phyloP scores from a whole-genome alignment of 75 land plant genomes.

The Adiantum capillusveneris region DNA sequence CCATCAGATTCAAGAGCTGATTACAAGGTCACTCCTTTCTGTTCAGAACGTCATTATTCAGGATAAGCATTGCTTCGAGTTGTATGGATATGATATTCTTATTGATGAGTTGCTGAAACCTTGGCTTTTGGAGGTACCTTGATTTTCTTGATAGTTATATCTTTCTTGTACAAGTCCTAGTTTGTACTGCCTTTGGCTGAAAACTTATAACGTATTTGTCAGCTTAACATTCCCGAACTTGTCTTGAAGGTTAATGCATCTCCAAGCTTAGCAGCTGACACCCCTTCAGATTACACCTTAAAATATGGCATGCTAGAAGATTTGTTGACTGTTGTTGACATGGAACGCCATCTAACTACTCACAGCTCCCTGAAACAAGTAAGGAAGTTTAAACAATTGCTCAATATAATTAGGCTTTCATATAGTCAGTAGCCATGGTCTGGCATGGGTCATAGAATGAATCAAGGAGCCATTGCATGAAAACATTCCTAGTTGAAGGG shows the following conservation, averaged over 20 bases:
- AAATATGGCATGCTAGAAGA: constrained; percentile 38
- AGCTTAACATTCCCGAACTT: too few species aligned
- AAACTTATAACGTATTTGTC: too few species aligned
- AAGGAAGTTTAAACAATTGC: too few species aligned
- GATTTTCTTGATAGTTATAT: too few species aligned
- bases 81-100: constrained; percentile 39
- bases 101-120: constrained; percentile 30
- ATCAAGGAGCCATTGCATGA: too few species aligned
- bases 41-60: constrained; percentile 38
- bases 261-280: constrained; percentile 35
- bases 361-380: constrained; percentile 1
- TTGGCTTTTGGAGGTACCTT: constrained; percentile 33
- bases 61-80: constrained; percentile 41
- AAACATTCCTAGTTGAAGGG: too few species aligned
- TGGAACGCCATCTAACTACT: constrained; percentile 25
- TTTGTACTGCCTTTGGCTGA: too few species aligned
- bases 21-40: constrained; percentile 25
- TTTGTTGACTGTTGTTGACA: constrained; percentile 28
- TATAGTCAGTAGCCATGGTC: too few species aligned
- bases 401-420: too few species aligned
- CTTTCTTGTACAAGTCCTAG: too few species aligned
- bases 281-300: constrained; percentile 29
- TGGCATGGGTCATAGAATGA: too few species aligned
- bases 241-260: constrained; percentile 29
- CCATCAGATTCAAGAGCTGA: constrained; percentile 28